Evolutionary conservation across 129 eudicot genomes (phyloP).

Genomic region (Flaveria brownii): DNA sequence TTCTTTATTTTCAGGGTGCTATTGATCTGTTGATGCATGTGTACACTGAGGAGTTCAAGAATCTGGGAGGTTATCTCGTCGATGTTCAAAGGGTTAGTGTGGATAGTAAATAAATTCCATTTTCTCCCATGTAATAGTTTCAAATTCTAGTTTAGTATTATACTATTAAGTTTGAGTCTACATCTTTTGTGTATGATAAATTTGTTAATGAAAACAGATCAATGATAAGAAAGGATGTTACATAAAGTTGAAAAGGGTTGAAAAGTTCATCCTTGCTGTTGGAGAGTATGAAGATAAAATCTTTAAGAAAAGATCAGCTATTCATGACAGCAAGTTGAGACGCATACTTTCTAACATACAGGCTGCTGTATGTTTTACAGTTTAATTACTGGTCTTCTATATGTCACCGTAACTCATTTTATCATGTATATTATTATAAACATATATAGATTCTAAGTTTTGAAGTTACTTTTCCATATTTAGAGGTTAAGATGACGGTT

Average conservation of each 20-base stretch:
- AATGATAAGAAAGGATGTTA: slow-evolving; percentile 41
- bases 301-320: slow-evolving; percentile 47
- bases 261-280: slow-evolving; percentile 54
- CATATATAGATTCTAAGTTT: too few relatives aligned
- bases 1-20: slow-evolving; percentile 37
- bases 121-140: too few relatives aligned
- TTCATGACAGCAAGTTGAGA: slow-evolving; percentile 33
- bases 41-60: slow-evolving; percentile 53
- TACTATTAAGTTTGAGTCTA: too few relatives aligned
- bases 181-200: background rate
- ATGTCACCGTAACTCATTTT: background rate
- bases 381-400: background rate
- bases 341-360: slow-evolving; percentile 24
- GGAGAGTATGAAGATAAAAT: slow-evolving; percentile 59
- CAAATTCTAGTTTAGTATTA: too few relatives aligned
- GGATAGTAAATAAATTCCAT: background rate
- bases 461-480: too few relatives aligned
- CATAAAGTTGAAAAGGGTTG: slow-evolving; percentile 55
- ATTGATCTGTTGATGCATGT: slow-evolving; percentile 57
- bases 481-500: background rate
- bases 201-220: slow-evolving; percentile 32
- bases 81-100: slow-evolving; percentile 47
- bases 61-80: slow-evolving; percentile 59
- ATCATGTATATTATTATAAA: too few relatives aligned
- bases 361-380: slow-evolving; percentile 34